A percentile compares a stretch with the other conserved stretches of the same genome.
Conservation (phyloP, 441 rosid genomes). For the Erodium moschatum region DNA sequence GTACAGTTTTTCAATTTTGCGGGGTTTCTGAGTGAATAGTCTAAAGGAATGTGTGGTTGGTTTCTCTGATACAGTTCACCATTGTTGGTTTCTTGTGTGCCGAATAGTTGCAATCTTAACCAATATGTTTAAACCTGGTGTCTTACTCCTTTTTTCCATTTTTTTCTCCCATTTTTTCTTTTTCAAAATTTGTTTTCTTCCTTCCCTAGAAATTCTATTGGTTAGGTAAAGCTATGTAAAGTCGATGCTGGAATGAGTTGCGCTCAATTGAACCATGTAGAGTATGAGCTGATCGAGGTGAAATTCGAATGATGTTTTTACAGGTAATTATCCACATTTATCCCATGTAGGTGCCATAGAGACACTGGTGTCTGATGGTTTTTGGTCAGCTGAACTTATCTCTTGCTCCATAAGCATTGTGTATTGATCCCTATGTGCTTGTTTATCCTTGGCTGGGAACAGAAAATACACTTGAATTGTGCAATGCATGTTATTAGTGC, state of each 20-base stretch:
- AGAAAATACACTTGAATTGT: not conserved
- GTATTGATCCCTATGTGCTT: not conserved
- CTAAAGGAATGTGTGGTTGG: constrained; percentile 16
- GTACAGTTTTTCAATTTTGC: constrained; percentile 19
- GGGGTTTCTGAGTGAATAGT: constrained; percentile 20
- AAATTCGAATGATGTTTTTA: not conserved
- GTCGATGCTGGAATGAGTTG: constrained; percentile 42
- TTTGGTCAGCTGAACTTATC: not conserved
- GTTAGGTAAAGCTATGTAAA: constrained; percentile 41
- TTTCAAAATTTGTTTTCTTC: constrained; percentile 12
- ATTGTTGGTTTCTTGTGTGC: not conserved
- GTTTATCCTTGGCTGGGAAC: not conserved
- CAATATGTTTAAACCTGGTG: constrained; percentile 21
- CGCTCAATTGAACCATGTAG: constrained; percentile 24
- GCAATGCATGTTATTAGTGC: not conserved
- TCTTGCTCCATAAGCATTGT: not conserved
- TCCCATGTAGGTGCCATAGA: too few relatives aligned
- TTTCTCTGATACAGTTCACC: constrained; percentile 11
- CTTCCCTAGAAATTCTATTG: constrained; percentile 32
- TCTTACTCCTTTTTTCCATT: constrained; percentile 28
- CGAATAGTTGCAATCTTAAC: constrained; percentile 12
- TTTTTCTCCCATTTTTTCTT: constrained; percentile 12
- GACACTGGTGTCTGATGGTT: not conserved
- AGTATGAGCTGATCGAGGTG: constrained; percentile 28
- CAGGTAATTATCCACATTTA: constrained; percentile 40